phyloP scores from a whole-genome alignment of 371 early-diverging fungal species.

The Fennellomyces sp. region DNA sequence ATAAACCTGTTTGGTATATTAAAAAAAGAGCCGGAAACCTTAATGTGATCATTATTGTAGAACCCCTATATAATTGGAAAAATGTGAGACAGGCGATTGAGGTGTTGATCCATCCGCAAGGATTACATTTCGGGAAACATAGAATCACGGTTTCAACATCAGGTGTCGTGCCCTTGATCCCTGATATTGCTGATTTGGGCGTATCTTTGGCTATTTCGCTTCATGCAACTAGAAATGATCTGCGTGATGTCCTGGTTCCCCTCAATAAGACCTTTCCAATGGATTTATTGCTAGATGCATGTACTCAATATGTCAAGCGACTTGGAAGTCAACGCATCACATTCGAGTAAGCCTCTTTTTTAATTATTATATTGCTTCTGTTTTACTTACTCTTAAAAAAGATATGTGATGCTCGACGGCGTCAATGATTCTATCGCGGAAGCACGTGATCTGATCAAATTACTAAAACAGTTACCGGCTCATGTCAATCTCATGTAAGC shows the following conservation, averaged over 20 bases:
- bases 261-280: slow-evolving; percentile 85
- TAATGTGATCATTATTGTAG: too few species aligned
- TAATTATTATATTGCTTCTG: background rate
- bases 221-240: slow-evolving; percentile 83
- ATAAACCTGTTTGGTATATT: too few species aligned
- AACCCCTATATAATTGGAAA: slow-evolving; percentile 15
- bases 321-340: slow-evolving; percentile 64
- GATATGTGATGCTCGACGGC: slow-evolving; percentile 85
- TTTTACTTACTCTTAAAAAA: slow-evolving; percentile 8
- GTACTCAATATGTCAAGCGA: slow-evolving; percentile 61
- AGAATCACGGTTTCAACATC: slow-evolving; percentile 90
- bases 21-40: too few species aligned
- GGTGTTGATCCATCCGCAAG: slow-evolving; percentile 71
- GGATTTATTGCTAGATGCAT: slow-evolving; percentile 70
- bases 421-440: slow-evolving; percentile 78
- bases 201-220: slow-evolving; percentile 87
- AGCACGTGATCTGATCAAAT: slow-evolving; percentile 65
- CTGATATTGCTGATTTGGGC: slow-evolving; percentile 77
- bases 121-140: slow-evolving; percentile 70
- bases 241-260: slow-evolving; percentile 85
- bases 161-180: slow-evolving; percentile 85
- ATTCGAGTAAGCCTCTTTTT: slow-evolving; percentile 61
- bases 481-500: slow-evolving; percentile 86
- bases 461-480: slow-evolving; percentile 69
- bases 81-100: slow-evolving; percentile 76